Evolutionary conservation across 2,329 filamentous ascomycete species (phyloP), one percentile per base, ranked within the genome.

Genomic region (Fusarium sp.): DNA sequence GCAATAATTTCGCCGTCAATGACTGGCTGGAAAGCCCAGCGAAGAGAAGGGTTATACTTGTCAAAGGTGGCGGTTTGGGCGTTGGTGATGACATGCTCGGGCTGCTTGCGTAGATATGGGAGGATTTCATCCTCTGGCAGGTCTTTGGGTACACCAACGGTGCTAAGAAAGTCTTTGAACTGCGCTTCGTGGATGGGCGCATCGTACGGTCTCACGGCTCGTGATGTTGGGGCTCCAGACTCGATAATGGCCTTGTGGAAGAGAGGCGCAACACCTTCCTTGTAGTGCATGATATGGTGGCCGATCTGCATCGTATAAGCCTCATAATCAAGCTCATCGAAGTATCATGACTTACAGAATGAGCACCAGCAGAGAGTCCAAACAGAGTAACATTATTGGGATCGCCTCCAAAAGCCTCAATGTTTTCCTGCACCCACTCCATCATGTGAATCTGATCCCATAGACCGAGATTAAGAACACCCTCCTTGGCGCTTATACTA

Each of bases 1-100:
- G 80, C 77, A 47, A 91, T 85, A 9, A 88, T 74, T 1, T 84
- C 80, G 3, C 74, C 75, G 63, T 90, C 88, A 39, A 91, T 84
- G 10, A 88, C 85, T 2, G 88, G 67, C 65, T 91, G 89, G 75
- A 90, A 92, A 0, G 89, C 78, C 84, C 84, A 87, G 19, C 80
- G 78, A 3, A 86, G 73, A 5, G 74, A 77, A 3, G 71, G 67
- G 21, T 75, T 73, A 68, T 82, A 82, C 42, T 72, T 73, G n/a
- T 73, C 64, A 71, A 79, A 85, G 7, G 84, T 74, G 8, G 61
- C 53, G 5, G 71, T 56, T 37, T 78, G 74, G 2, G 78, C 80
- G 2, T 80, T 80, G 1, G 64, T 59, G 1, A 71, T 56, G 17
- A 63, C 52, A 6, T 54, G 41, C 10, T 57, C 58, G 0, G 77